Evolutionary conservation across 192 early-diverging fungal species (phyloP).

Genomic region (Ramicandelaber brevisporus): DNA sequence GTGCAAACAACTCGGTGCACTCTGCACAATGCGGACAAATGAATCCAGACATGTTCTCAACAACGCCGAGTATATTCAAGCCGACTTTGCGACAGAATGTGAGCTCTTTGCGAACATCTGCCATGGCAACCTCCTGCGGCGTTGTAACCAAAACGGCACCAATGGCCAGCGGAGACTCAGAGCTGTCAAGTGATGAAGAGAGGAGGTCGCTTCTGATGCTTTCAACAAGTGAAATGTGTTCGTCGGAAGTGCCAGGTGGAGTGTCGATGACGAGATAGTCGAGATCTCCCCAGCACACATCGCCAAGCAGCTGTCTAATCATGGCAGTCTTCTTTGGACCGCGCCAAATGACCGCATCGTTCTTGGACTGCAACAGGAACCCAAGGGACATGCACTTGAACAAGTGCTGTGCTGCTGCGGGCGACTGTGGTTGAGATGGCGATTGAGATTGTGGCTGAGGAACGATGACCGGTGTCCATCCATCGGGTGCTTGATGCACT

Average conservation of each 20-base stretch:
- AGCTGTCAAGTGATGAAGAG: too few relatives aligned
- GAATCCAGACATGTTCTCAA: slow-evolving; percentile 97
- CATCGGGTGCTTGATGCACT: slow-evolving; percentile 73
- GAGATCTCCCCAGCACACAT: slow-evolving; percentile 89
- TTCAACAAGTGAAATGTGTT: slow-evolving; percentile 81
- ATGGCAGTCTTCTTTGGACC: slow-evolving; percentile 98
- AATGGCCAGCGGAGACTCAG: too few relatives aligned
- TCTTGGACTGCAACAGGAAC: slow-evolving; percentile 65
- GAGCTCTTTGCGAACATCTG: slow-evolving; percentile 95
- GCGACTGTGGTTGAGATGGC: too few relatives aligned
- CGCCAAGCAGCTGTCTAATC: slow-evolving; percentile 89
- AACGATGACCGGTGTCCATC: too few relatives aligned
- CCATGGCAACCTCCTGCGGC: slow-evolving; percentile 62
- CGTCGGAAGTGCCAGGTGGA: slow-evolving; percentile 93
- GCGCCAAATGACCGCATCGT: slow-evolving; percentile 93
- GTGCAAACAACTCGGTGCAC: slow-evolving; percentile 4
- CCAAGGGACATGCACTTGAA: slow-evolving; percentile 96
- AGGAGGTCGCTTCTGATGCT: slow-evolving; percentile 52
- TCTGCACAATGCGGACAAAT: slow-evolving; percentile 66
- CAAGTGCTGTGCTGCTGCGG: too few relatives aligned
- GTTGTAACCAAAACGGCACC: slow-evolving; percentile 93
- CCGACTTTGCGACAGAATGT: slow-evolving; percentile 85
- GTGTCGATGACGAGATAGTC: slow-evolving; percentile 94
- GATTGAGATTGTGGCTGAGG: too few relatives aligned
- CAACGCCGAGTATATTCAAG: slow-evolving; percentile 67